These are phyloP conservation scores for Sarocladium oryzae DNA, from an alignment of 2,329 filamentous ascomycete genomes.

Conservation along the genomic window DNA sequence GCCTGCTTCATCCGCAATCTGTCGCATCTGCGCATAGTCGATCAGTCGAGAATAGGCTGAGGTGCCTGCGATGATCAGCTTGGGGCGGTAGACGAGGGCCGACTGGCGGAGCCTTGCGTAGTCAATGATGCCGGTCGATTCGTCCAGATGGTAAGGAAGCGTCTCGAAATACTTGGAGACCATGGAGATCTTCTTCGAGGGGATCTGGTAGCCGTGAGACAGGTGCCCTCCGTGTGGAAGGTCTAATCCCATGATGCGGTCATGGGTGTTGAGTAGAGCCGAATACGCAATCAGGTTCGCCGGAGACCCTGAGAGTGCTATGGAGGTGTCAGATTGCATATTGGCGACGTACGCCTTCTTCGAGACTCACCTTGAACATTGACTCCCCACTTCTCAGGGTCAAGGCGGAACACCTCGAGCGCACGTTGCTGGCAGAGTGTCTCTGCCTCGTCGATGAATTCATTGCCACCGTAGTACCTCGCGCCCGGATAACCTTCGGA, in stretches of 20 bases:
- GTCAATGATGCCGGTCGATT: constrained; percentile 84
- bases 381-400: constrained; percentile 83
- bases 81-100: constrained; percentile 82
- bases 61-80: constrained; percentile 87
- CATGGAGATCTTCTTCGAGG: constrained; percentile 84
- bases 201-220: constrained; percentile 91
- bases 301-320: constrained; percentile 65
- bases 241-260: constrained; percentile 92
- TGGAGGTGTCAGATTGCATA: not conserved
- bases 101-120: constrained; percentile 83
- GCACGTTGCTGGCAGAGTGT: constrained; percentile 80
- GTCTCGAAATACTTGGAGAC: constrained; percentile 98
- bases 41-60: constrained; percentile 92
- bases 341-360: too few relatives aligned
- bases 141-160: constrained; percentile 83
- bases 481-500: constrained; percentile 94
- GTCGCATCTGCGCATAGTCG: constrained; percentile 82
- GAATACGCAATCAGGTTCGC: constrained; percentile 88
- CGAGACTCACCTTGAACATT: constrained; percentile 73
- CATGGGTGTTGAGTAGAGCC: constrained; percentile 81
- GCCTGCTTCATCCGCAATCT: constrained; percentile 79
- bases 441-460: constrained; percentile 87
- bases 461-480: constrained; percentile 90
- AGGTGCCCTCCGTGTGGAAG: constrained; percentile 91
- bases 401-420: constrained; percentile 74